phyloP scores from a whole-genome alignment of 495 filamentous ascomycete species.

The Acidiella bohemica region DNA sequence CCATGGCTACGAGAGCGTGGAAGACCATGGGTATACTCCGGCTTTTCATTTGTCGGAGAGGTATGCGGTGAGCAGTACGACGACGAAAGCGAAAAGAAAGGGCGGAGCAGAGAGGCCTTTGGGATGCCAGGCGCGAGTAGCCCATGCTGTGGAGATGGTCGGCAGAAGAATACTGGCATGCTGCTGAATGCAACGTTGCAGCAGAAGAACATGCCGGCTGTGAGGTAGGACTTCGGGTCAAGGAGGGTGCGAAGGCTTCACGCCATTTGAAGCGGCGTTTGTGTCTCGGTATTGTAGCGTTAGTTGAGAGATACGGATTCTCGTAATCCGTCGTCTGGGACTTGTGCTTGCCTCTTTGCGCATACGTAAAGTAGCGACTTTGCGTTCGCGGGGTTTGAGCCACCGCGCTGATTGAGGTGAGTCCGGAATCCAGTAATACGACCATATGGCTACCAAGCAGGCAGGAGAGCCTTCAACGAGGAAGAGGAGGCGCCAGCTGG shows the following conservation, averaged over 20 bases:
- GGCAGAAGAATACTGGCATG: constrained; percentile 31
- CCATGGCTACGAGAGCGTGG: constrained; percentile 37
- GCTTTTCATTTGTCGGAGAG: constrained; percentile 24
- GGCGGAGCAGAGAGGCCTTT: constrained; percentile 30
- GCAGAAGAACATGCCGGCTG: constrained; percentile 40
- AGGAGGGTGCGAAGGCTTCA: constrained; percentile 41
- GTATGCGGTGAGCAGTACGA: constrained; percentile 25
- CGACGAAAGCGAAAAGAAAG: constrained; percentile 26
- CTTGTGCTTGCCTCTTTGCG: constrained; percentile 29
- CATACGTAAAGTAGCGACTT: constrained; percentile 39
- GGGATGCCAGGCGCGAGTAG: constrained; percentile 19
- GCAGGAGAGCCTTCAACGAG: constrained; percentile 51
- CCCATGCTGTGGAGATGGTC: constrained; percentile 30
- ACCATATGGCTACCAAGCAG: constrained; percentile 42
- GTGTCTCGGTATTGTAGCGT: constrained; percentile 8
- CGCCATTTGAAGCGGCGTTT: constrained; percentile 32
- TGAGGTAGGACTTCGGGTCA: constrained; percentile 58
- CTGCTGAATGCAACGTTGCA: constrained; percentile 30
- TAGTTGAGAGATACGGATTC: no score
- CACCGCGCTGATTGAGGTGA: constrained; percentile 39
- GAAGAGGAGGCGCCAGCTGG: constrained; percentile 48
- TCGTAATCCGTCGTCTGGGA: no score
- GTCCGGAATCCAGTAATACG: constrained; percentile 41
- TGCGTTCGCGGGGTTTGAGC: constrained; percentile 34
- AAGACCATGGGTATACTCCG: constrained; percentile 23